Conservation (phyloP, 495 filamentous ascomycete genomes). For the Physcia stellaris region DNA sequence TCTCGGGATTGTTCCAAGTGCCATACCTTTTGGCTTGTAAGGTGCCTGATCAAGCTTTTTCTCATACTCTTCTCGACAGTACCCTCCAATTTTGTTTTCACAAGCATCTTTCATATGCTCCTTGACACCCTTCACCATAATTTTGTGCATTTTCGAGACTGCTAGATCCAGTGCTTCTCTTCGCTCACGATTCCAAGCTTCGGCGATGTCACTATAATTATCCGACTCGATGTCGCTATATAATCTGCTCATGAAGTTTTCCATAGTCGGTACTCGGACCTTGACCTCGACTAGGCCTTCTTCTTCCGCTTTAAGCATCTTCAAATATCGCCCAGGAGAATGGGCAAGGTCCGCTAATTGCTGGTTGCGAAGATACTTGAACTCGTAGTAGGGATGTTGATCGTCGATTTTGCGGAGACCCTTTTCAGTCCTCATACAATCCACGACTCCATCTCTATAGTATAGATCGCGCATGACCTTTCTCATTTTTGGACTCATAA, state of each 20-base stretch:
- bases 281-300: constrained; percentile 80
- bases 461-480: constrained; percentile 69
- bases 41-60: constrained; percentile 89
- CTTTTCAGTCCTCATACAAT: constrained; percentile 84
- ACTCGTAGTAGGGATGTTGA: constrained; percentile 89
- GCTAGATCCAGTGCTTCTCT: constrained; percentile 73
- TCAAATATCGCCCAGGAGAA: constrained; percentile 75
- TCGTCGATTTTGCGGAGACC: constrained; percentile 91
- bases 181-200: constrained; percentile 84
- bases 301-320: constrained; percentile 93
- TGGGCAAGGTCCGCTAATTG: constrained; percentile 65
- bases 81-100: constrained; percentile 71
- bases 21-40: constrained; percentile 89
- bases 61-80: constrained; percentile 71
- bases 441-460: constrained; percentile 68
- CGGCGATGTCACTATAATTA: constrained; percentile 86
- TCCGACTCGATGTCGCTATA: constrained; percentile 79
- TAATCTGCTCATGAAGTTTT: constrained; percentile 57
- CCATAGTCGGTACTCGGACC: constrained; percentile 59
- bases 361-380: constrained; percentile 90
- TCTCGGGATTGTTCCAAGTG: constrained; percentile 73
- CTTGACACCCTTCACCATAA: constrained; percentile 82
- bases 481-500: constrained; percentile 77
- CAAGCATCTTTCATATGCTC: constrained; percentile 84
- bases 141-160: constrained; percentile 62